Evolutionary conservation across 441 rosid species (phyloP).

Genomic region (Populus hybrid): DNA sequence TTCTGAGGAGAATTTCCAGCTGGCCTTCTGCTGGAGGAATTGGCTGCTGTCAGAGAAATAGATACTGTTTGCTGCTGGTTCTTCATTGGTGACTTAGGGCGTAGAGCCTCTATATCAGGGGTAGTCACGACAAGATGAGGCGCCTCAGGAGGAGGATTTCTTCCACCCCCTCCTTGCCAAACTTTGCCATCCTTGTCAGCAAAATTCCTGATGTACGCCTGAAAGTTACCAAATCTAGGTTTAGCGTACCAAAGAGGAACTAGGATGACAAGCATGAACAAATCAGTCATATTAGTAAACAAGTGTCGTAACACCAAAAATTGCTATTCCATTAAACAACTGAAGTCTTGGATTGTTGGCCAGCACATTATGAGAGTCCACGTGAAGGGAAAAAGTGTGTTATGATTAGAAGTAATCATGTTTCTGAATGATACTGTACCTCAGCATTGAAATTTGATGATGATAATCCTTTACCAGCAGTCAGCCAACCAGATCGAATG

Average conservation of each 20-base stretch:
- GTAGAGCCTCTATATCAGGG: slow-evolving; percentile 76
- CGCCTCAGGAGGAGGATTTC: slow-evolving; percentile 95
- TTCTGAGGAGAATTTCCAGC: slow-evolving; percentile 76
- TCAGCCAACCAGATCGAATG: slow-evolving; percentile 93
- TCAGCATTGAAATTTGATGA: slow-evolving; percentile 88
- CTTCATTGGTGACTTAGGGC: slow-evolving; percentile 98
- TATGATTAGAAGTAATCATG: neutral
- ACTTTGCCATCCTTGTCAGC: slow-evolving; percentile 92
- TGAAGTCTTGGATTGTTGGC: slow-evolving; percentile 3
- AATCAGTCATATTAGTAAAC: no score
- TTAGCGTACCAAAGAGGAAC: neutral
- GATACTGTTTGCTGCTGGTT: slow-evolving; percentile 51
- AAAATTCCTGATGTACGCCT: slow-evolving; percentile 74
- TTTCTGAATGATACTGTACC: slow-evolving; percentile 37
- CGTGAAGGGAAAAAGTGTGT: neutral
- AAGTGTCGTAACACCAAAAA: neutral
- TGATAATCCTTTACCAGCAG: slow-evolving; percentile 84
- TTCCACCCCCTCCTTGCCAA: slow-evolving; percentile 99
- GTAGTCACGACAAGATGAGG: slow-evolving; percentile 85
- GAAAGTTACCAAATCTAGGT: slow-evolving; percentile 17
- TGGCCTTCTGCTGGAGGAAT: slow-evolving; percentile 61
- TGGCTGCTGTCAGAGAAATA: slow-evolving; percentile 12
- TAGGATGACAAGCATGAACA: neutral
- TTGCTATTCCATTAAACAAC: neutral
- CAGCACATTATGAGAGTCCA: neutral